Conservation (phyloP, 2,329 filamentous ascomycete genomes). For the Penicillium sp. region DNA sequence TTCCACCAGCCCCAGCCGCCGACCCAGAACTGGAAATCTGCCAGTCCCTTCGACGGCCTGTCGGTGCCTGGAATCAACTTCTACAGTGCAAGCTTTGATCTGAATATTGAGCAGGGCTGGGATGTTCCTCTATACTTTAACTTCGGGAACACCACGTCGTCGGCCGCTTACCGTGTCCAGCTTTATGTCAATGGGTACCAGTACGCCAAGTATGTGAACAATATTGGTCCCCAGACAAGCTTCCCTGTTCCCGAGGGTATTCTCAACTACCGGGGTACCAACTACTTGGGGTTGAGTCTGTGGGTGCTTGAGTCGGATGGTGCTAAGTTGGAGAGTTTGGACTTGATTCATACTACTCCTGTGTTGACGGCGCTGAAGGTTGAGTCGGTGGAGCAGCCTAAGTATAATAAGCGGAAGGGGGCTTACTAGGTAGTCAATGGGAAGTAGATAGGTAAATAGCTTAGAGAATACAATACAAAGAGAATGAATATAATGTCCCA, state of each 20-base stretch:
- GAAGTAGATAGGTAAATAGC: not conserved
- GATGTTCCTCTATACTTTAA: conserved; percentile 56
- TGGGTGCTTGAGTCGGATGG: conserved; percentile 63
- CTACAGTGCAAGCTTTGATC: conserved; percentile 52
- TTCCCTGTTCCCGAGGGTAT: conserved; percentile 75
- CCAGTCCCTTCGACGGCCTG: conserved; percentile 44
- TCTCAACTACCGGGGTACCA: conserved; percentile 66
- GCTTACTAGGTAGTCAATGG: conserved; percentile 47
- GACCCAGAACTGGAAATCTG: conserved; percentile 32
- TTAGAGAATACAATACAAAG: not conserved
- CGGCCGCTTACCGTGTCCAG: conserved; percentile 59
- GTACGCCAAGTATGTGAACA: conserved; percentile 65
- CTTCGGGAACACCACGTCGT: conserved; percentile 48
- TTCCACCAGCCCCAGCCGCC: conserved; percentile 54
- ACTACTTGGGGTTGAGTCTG: conserved; percentile 65
- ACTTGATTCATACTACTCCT: conserved; percentile 50
- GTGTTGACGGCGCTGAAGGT: conserved; percentile 54
- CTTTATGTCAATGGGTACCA: conserved; percentile 76
- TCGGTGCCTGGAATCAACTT: conserved; percentile 50
- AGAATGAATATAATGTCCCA: not conserved
- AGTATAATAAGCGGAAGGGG: conserved; percentile 47
- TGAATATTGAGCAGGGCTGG: conserved; percentile 52
- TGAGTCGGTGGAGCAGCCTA: conserved; percentile 46
- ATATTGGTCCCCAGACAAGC: conserved; percentile 70
- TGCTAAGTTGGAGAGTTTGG: conserved; percentile 56